These are phyloP conservation scores for Pseudogymnoascus sp. DNA, from an alignment of 2,329 filamentous ascomycete genomes.

Conservation along the genomic window DNA sequence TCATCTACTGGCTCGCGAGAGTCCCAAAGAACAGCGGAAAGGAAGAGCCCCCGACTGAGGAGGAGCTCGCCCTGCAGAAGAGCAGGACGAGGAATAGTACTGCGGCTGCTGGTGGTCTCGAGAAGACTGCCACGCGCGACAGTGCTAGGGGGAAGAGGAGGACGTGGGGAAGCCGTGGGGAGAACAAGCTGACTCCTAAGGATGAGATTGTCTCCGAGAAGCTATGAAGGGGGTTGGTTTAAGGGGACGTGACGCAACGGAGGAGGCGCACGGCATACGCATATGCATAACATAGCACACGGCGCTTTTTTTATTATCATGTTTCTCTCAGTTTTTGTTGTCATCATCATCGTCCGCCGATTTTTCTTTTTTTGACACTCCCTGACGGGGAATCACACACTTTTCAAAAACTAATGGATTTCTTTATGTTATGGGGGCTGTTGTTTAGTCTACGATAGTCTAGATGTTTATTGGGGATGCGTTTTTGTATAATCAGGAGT, in stretches of 20 bases:
- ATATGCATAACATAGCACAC: constrained; percentile 4
- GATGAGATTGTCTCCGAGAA: background rate
- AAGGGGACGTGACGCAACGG: background rate
- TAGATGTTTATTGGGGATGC: background rate
- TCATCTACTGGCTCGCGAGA: constrained; percentile 44
- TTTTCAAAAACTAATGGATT: background rate
- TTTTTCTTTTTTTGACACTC: background rate
- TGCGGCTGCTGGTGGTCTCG: background rate
- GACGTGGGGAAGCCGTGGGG: background rate
- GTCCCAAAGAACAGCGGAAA: constrained; percentile 33
- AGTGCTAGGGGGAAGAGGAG: background rate
- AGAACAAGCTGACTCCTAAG: background rate
- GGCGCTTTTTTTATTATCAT: background rate
- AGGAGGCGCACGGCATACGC: background rate
- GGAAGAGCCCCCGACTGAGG: constrained; percentile 4
- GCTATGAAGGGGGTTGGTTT: background rate
- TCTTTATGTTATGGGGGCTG: background rate
- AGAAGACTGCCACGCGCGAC: background rate
- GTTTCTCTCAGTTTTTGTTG: background rate
- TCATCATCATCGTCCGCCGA: background rate
- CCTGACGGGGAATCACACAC: background rate
- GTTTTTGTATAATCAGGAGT: constrained; percentile 4
- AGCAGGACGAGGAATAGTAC: constrained; percentile 2
- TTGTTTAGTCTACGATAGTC: background rate
- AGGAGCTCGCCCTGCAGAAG: constrained; percentile 5